Base-by-base conservation (phyloP, 495 filamentous ascomycete species). In the Trichocladium antarcticum region DNA sequence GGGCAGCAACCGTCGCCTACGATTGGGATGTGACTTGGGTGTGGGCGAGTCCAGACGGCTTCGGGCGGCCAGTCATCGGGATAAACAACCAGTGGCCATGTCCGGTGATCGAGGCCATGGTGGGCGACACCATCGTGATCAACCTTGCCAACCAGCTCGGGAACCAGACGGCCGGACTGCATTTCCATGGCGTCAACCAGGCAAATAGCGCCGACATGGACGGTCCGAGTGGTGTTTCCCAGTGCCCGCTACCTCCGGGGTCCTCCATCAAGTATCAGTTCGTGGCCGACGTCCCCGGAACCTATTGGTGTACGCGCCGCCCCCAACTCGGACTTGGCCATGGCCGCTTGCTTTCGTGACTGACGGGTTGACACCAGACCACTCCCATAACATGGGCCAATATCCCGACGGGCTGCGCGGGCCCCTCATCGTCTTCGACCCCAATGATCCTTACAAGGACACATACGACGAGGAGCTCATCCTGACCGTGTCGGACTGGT, bases 101-200 rank as follows among this genome's bases (percentile, higher is more conserved):
- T 37, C 86, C 84, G 6, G 56, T 65, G 8, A 78, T 89, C 31
- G 74, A 86, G 50, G 81, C 81, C 35, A 75, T 76, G 49, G 71
- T 82, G 45, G 83, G 83, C n/a, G 87, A 92, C 53, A 73, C 69
- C 17, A 58, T 93, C 29, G 64, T 85, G 11, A 72, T 89, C 37
- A 78, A 87, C 53, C 63, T 88, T 50, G 66, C 74, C 52, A 93
- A 93, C 63, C 67, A 74, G n/a, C 72, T 93, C 10, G 82, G 77
- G 6, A 81, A 90, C 57, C 68, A 87, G 59, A 75, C 69, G n/a
- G 82, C 84, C 2, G 77, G 76, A 29, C 65, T 92, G 5, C 87
- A 93, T 68, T 93, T 81, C 62, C 87, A 93, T 61, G 87, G 87
- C 16, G 71, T 90, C 57, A 85, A 75, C 60, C 83, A 87, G 61